phyloP scores from a whole-genome alignment of 345 rosid species.

The Orychophragmus violaceus region DNA sequence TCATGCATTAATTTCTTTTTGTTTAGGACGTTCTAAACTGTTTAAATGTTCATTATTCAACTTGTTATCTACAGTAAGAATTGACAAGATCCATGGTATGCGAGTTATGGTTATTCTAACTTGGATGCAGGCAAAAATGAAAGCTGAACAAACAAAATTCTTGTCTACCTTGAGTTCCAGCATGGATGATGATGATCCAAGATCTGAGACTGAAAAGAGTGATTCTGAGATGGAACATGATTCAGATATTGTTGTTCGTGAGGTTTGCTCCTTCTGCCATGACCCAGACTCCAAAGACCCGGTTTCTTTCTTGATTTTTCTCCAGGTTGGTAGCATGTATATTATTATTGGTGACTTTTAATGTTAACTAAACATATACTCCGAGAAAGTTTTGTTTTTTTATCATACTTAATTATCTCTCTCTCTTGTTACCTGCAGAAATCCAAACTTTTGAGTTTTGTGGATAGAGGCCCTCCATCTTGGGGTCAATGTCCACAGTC shows the following conservation, averaged over 20 bases:
- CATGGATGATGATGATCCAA: constrained; percentile 40
- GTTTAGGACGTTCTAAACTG: not conserved
- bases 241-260: constrained; percentile 40
- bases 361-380: not conserved
- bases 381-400: constrained; percentile 6
- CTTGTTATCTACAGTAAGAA: not conserved
- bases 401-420: constrained; percentile 11
- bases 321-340: constrained; percentile 56
- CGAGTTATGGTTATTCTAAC: constrained; percentile 21
- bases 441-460: constrained; percentile 81
- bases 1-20: not conserved
- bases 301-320: constrained; percentile 81
- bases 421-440: constrained; percentile 51
- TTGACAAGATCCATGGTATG: not conserved
- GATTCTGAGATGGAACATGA: constrained; percentile 37
- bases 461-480: constrained; percentile 60
- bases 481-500: constrained; percentile 52
- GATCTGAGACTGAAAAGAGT: constrained; percentile 41
- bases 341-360: not conserved
- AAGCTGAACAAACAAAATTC: constrained; percentile 90
- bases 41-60: not conserved
- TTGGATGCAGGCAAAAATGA: constrained; percentile 85
- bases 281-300: constrained; percentile 70
- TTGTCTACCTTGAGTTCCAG: constrained; percentile 53
- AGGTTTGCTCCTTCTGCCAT: constrained; percentile 87